Conservation (phyloP, 75 land plant genomes). For the Pinus tabuliformis region DNA sequence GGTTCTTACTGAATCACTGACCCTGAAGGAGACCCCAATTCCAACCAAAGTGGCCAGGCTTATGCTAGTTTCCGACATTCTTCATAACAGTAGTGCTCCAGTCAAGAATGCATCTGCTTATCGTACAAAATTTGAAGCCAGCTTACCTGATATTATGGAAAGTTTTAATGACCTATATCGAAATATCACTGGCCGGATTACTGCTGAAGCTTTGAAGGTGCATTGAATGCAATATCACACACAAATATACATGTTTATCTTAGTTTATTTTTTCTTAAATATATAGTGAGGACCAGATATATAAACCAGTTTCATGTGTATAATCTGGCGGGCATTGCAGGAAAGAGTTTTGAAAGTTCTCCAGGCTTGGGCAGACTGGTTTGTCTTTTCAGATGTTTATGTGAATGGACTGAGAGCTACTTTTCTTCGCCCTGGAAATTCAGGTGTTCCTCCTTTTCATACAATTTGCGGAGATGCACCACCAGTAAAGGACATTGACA, state of each 20-base stretch:
- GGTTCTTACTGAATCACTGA: conserved; percentile 94
- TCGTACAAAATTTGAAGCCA: conserved; percentile 92
- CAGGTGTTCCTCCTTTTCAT: conserved; percentile 85
- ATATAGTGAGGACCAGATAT: not conserved
- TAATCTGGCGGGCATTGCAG: conserved; percentile 28
- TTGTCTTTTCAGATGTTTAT: conserved; percentile 95
- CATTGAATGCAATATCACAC: not conserved
- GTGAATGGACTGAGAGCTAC: conserved; percentile 92
- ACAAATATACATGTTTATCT: not conserved
- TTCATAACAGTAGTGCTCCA: conserved; percentile 99
- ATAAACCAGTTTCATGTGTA: not conserved
- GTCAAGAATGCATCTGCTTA: conserved; percentile 98
- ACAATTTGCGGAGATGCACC: conserved; percentile 91
- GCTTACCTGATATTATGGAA: conserved; percentile 95
- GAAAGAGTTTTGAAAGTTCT: conserved; percentile 93
- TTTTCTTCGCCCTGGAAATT: conserved; percentile 88
- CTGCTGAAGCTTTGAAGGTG: conserved; percentile 98
- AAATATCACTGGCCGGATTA: conserved; percentile 91
- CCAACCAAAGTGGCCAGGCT: conserved; percentile 98
- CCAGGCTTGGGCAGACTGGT: conserved; percentile 99
- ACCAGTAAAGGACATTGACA: conserved; percentile 54
- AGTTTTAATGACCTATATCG: conserved; percentile 96
- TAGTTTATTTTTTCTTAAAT: conserved; percentile 2
- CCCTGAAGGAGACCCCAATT: conserved; percentile 89
- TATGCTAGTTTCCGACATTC: conserved; percentile 95